These are phyloP conservation scores for Cystofilobasidium macerans DNA, from an alignment of 768 basidiomycete genomes.

Conservation along the genomic window DNA sequence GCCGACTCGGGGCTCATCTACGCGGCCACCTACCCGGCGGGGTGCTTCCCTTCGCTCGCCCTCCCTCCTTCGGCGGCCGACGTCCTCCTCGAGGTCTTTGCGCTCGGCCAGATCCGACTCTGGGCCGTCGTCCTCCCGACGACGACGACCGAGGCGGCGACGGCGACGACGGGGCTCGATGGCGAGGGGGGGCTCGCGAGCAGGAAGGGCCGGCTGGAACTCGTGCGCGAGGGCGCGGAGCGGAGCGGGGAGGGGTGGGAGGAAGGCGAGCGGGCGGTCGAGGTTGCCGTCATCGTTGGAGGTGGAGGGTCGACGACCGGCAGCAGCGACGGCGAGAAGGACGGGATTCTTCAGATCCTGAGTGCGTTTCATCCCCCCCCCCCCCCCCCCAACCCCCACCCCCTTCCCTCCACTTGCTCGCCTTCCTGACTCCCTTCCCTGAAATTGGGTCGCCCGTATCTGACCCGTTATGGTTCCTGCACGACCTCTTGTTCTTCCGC, in stretches of 20 bases:
- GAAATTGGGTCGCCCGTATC: neutral
- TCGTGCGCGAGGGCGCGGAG: neutral
- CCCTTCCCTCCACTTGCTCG: no score
- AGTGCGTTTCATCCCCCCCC: conserved; percentile 1
- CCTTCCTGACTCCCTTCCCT: neutral
- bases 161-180: neutral
- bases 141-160: neutral
- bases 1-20: neutral
- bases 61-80: neutral
- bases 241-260: neutral
- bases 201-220: conserved; percentile 8
- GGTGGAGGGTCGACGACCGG: neutral
- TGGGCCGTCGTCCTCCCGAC: conserved; percentile 8
- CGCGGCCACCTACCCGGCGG: neutral
- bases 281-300: conserved; percentile 2
- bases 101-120: neutral
- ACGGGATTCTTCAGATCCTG: conserved; percentile 14
- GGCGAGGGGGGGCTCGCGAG: neutral
- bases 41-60: neutral
- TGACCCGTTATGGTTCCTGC: neutral
- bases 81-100: conserved; percentile 22
- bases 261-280: conserved; percentile 14
- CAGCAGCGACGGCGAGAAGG: no score
- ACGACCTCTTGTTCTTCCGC: neutral
- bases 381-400: no score